phyloP scores from a whole-genome alignment of 306 rosid genomes.

The Notholithocarpus densiflorus region DNA sequence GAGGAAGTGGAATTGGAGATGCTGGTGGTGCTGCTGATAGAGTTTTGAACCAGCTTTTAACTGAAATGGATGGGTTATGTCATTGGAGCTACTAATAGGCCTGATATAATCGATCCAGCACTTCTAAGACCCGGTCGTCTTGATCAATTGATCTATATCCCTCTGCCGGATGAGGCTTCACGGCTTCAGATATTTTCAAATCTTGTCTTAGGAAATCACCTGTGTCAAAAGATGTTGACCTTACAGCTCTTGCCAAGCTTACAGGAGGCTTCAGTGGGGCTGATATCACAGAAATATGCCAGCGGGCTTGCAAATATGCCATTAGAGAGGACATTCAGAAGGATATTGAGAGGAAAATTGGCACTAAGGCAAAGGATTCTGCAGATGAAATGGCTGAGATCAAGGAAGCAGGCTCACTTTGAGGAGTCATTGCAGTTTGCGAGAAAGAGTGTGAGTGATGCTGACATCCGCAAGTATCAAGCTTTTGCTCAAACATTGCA shows the following conservation, averaged over 20 bases:
- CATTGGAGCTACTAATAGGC: constrained; percentile 46
- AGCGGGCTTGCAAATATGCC: constrained; percentile 37
- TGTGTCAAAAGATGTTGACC: constrained; percentile 21
- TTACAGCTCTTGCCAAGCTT: constrained; percentile 29
- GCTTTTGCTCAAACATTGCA: constrained; percentile 27
- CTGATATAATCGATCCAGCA: constrained; percentile 36
- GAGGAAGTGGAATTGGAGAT: constrained; percentile 27
- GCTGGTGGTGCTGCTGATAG: constrained; percentile 35
- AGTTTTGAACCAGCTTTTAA: constrained; percentile 32
- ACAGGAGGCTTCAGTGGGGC: constrained; percentile 28
- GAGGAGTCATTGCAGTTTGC: constrained; percentile 36
- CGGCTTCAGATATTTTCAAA: constrained; percentile 29
- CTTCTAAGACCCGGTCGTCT: constrained; percentile 45
- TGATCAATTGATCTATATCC: constrained; percentile 31
- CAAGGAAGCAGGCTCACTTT: constrained; percentile 22
- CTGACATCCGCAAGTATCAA: constrained; percentile 29
- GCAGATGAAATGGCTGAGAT: constrained; percentile 25
- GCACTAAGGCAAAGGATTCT: constrained; percentile 33
- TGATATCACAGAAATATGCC: constrained; percentile 6
- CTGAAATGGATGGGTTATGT: constrained; percentile 33
- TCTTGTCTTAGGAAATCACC: constrained; percentile 35
- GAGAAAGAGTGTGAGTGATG: neutral
- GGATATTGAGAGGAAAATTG: constrained; percentile 29
- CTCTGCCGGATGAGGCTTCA: constrained; percentile 30
- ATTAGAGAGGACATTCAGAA: constrained; percentile 27